A percentile compares a stretch with the other conserved stretches of the same genome.
Evolutionary conservation across 306 rosid species (phyloP).

Genomic region (Trichosanthes truncata): DNA sequence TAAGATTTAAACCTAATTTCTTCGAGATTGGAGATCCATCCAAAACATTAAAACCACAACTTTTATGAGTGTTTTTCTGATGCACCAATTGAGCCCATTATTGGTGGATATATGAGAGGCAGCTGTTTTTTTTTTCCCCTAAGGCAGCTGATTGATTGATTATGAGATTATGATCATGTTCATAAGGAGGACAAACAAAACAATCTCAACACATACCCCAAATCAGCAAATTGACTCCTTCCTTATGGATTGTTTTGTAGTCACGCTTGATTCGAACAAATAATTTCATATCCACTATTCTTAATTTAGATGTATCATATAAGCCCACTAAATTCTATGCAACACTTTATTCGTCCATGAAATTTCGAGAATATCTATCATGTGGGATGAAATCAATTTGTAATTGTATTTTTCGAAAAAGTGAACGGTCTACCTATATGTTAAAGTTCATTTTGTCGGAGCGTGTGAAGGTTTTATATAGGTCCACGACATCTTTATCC

Average conservation of each 20-base stretch:
- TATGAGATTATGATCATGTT: background rate
- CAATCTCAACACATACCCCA: background rate
- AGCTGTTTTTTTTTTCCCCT: background rate
- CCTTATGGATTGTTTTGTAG: background rate
- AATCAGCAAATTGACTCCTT: background rate
- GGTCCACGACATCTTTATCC: background rate
- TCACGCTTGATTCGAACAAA: background rate
- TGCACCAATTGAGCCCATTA: background rate
- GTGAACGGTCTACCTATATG: background rate
- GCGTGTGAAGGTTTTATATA: background rate
- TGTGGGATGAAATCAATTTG: background rate
- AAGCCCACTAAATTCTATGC: background rate
- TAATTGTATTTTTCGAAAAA: background rate
- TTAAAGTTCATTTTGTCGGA: background rate
- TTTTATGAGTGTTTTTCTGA: background rate
- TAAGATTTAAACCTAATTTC: background rate
- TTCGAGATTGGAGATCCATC: background rate
- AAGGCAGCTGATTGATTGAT: background rate
- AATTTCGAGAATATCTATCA: background rate
- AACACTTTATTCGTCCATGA: background rate
- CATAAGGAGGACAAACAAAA: background rate
- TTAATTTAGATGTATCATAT: background rate
- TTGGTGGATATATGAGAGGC: background rate
- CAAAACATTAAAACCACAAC: background rate
- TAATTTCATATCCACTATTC: background rate